Evolutionary conservation across 2,329 filamentous ascomycete genomes (phyloP).

Genomic region (Colletotrichum tamarilloi): DNA sequence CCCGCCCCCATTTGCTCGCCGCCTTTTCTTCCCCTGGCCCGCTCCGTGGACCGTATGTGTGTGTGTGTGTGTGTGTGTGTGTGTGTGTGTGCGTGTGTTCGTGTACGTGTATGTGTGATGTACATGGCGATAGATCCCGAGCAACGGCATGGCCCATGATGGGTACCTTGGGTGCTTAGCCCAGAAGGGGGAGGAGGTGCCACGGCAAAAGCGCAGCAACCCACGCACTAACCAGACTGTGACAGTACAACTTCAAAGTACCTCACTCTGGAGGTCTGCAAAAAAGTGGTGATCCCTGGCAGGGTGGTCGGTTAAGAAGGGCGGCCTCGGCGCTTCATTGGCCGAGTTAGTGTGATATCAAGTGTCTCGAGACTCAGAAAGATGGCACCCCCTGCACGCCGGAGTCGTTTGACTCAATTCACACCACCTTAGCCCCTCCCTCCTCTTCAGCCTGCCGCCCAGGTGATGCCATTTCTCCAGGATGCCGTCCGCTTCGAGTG

Average conservation of each 20-base stretch:
- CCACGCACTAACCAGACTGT: background rate
- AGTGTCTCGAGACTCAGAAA: background rate
- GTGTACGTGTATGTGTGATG: background rate
- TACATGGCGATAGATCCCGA: background rate
- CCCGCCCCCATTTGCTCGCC: background rate
- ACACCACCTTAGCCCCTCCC: constrained; percentile 20
- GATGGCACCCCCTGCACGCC: constrained; percentile 16
- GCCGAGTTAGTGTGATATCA: constrained; percentile 22
- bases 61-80: background rate
- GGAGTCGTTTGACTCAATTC: constrained; percentile 22
- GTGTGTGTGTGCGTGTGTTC: background rate
- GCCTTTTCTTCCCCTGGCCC: background rate
- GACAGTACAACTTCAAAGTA: too few relatives aligned
- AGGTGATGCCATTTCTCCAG: constrained; percentile 36
- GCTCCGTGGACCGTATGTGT: background rate
- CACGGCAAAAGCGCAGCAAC: constrained; percentile 20
- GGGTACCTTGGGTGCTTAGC: background rate
- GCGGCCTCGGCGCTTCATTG: constrained; percentile 18
- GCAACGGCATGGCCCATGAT: constrained; percentile 1
- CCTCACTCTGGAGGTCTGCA: background rate
- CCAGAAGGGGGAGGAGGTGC: constrained; percentile 6
- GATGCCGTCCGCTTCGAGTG: constrained; percentile 12
- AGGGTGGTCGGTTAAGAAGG: background rate
- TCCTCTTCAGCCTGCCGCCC: constrained; percentile 23
- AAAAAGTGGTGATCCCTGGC: constrained; percentile 21